These are phyloP conservation scores for Pichia sp. DNA, from an alignment of 1,139 yeast species.

Conservation along the genomic window DNA sequence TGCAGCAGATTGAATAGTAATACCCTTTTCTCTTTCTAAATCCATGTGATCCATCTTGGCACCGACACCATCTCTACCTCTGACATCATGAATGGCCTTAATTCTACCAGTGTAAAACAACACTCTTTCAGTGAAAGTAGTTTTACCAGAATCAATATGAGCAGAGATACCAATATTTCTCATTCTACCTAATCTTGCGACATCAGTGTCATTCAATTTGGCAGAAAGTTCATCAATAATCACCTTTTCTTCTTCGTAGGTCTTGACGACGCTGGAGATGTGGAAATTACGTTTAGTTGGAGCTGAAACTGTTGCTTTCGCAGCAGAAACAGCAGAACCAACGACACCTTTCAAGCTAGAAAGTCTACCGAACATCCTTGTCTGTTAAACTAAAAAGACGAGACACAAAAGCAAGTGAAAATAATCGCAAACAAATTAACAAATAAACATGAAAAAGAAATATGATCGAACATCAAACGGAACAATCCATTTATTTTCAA, in stretches of 20 bases:
- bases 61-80: constrained; percentile 97
- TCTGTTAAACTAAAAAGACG: neutral
- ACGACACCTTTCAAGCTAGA: neutral
- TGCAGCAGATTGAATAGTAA: constrained; percentile 97
- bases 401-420: no score
- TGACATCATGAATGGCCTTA: constrained; percentile 94
- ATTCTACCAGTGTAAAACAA: constrained; percentile 94
- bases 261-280: constrained; percentile 10
- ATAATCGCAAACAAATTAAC: no score
- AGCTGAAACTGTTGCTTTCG: neutral
- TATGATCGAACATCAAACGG: no score
- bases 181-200: constrained; percentile 45
- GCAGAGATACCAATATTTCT: constrained; percentile 98
- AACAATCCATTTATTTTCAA: no score
- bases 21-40: constrained; percentile 94
- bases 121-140: constrained; percentile 96
- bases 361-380: neutral
- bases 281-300: constrained; percentile 18
- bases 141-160: constrained; percentile 94
- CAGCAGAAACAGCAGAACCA: neutral
- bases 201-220: constrained; percentile 49
- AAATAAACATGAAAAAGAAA: no score
- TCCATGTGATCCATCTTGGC: constrained; percentile 99
- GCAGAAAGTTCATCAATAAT: constrained; percentile 50
- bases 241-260: constrained; percentile 68